These are phyloP conservation scores for Leccinum ochraceum DNA, from an alignment of 768 basidiomycete genomes.

Conservation along the genomic window DNA sequence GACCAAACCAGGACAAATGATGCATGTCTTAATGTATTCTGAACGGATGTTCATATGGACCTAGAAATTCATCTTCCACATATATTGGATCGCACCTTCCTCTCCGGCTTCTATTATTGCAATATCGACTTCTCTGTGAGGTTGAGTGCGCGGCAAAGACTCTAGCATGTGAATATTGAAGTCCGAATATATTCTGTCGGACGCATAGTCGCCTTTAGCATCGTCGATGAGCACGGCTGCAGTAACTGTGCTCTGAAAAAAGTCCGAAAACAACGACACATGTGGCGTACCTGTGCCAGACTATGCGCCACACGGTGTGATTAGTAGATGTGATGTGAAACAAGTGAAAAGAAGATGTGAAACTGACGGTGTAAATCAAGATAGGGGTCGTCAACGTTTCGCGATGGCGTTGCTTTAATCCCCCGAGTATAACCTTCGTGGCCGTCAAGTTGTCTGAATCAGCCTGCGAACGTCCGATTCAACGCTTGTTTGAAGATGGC, in stretches of 20 bases:
- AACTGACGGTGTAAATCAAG: slow-evolving; percentile 62
- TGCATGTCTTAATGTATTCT: slow-evolving; percentile 55
- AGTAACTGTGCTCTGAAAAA: not conserved
- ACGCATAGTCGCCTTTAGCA: slow-evolving; percentile 41
- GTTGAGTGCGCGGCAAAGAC: slow-evolving; percentile 43
- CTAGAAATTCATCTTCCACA: not conserved
- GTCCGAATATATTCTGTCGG: slow-evolving; percentile 49
- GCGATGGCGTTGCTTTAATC: slow-evolving; percentile 47
- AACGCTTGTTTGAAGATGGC: not conserved
- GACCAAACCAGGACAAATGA: slow-evolving; percentile 55
- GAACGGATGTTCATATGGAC: slow-evolving; percentile 17
- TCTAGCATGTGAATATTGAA: slow-evolving; percentile 46
- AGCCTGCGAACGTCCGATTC: slow-evolving; percentile 26
- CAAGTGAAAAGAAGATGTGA: not conserved
- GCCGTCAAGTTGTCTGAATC: slow-evolving; percentile 46
- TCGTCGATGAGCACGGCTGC: slow-evolving; percentile 25
- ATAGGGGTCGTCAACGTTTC: slow-evolving; percentile 42
- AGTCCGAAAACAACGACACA: not conserved
- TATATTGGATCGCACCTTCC: slow-evolving; percentile 38
- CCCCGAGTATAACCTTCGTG: slow-evolving; percentile 45
- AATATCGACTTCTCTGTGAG: slow-evolving; percentile 55
- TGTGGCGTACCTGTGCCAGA: slow-evolving; percentile 46
- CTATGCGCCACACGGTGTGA: slow-evolving; percentile 25
- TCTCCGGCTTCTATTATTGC: slow-evolving; percentile 48
- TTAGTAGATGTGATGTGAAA: slow-evolving; percentile 14